Base-by-base conservation (phyloP, 2,329 filamentous ascomycete species). In the Monosporascus sp. region DNA sequence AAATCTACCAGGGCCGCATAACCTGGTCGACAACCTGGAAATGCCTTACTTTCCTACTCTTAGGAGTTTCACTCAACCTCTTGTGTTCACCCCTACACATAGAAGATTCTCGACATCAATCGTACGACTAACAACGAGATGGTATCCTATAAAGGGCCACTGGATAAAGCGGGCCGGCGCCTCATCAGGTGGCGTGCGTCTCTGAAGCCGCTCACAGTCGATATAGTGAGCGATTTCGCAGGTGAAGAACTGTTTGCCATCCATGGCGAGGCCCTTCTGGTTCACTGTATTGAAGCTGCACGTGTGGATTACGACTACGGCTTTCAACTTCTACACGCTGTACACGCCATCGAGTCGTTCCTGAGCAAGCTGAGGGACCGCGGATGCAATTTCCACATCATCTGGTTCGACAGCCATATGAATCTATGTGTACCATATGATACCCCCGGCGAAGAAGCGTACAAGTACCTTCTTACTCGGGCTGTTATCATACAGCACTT, bases 221-320 rank as follows among this genome's bases (percentile, higher is more conserved):
- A 89, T 60, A 78, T 91, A 2, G 81, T 91, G 4, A 86, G 88
- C 41, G 88, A 91, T 64, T 91, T 88, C 68, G 86, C 86, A 3
- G 87, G 88, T 22, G 82, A 82, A 55, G 87, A 90, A 64, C 75
- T 86, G 11, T 91, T 91, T 65, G 72, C 87, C 22, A 78, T 91
- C 31, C 86, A 91, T 58, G 87, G 87, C 31, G 87, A 92, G 62
- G 86, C 86, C 0, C 68, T 91, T n/a, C 72, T 91, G 11, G 72
- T 82, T 7, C 72, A 87, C 54, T 86, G 80, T 61, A 80, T 91
- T 48, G 70, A 73, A n/a, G 77, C 86, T 58, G 72, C 78, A 11
- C 74, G 78, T 22, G 78, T 91, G 41, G 84, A 91, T 63, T 87
- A 88, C 58, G 61, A 78, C 51, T 67, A 74, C 49, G 87, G 87